phyloP scores from a whole-genome alignment of 371 early-diverging fungal genomes.

The Rhizopus stolonifer region DNA sequence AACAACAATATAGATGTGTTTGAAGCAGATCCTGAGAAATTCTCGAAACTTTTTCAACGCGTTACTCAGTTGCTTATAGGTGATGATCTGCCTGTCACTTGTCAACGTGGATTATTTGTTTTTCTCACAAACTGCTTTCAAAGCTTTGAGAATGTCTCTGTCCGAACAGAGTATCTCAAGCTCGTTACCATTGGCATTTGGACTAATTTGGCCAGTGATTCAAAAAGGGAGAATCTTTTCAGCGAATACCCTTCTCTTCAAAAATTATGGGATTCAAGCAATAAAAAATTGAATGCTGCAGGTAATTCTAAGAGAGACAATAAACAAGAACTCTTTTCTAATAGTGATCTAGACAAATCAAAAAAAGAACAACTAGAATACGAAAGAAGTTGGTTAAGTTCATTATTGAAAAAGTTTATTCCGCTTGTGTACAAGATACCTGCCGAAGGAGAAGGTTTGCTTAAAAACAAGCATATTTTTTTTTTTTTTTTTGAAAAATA shows the following conservation, averaged over 20 bases:
- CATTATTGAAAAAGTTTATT: conserved; percentile 56
- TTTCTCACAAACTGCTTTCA: conserved; percentile 80
- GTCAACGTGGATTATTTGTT: conserved; percentile 53
- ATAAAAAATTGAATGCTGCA: conserved; percentile 51
- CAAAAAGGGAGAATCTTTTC: conserved; percentile 55
- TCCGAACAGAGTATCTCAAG: conserved; percentile 75
- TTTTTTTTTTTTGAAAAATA: background rate
- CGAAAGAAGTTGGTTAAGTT: conserved; percentile 61
- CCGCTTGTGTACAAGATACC: conserved; percentile 55
- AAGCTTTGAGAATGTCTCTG: conserved; percentile 72
- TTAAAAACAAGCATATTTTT: background rate
- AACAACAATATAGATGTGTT: conserved; percentile 38
- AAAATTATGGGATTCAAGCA: conserved; percentile 65
- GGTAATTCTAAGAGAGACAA: conserved; percentile 26
- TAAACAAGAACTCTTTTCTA: conserved; percentile 4
- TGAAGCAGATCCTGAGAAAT: conserved; percentile 52
- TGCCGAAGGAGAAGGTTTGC: conserved; percentile 47
- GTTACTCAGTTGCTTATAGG: conserved; percentile 47
- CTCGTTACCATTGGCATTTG: conserved; percentile 76
- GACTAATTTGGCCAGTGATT: conserved; percentile 58
- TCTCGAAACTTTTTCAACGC: conserved; percentile 56
- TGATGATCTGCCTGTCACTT: conserved; percentile 30
- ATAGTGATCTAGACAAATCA: conserved; percentile 37
- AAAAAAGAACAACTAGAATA: conserved; percentile 49
- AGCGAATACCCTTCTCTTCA: conserved; percentile 56